These are phyloP conservation scores for Crucihimalaya himalaica DNA, from an alignment of 345 rosid species.

Conservation along the genomic window DNA sequence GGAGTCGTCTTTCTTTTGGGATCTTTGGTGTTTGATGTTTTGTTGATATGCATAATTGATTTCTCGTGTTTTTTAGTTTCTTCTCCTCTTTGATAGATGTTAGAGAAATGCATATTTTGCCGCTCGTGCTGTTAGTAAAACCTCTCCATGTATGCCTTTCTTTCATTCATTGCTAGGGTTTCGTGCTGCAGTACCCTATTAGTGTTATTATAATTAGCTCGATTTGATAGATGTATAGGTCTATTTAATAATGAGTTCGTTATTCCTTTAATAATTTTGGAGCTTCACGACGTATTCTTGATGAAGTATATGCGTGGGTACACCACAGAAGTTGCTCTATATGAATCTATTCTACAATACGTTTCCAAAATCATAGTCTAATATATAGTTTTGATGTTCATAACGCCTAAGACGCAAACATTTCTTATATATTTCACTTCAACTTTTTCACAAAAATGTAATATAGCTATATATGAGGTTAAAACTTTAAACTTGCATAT, in stretches of 20 bases:
- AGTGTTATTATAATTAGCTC: slow-evolving; percentile 5
- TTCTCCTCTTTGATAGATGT: slow-evolving; percentile 20
- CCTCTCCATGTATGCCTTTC: slow-evolving; percentile 25
- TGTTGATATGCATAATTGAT: slow-evolving; percentile 29
- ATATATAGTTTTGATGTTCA: slow-evolving; percentile 2
- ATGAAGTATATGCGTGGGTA: slow-evolving; percentile 12
- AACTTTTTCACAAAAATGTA: not conserved
- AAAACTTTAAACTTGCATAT: slow-evolving; percentile 1
- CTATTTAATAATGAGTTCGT: slow-evolving; percentile 6
- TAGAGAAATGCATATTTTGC: slow-evolving; percentile 29
- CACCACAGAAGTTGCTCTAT: not conserved
- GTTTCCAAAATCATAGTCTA: not conserved
- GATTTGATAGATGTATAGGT: slow-evolving; percentile 7
- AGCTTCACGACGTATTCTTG: slow-evolving; percentile 27
- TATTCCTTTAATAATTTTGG: slow-evolving; percentile 1
- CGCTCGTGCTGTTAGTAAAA: slow-evolving; percentile 5
- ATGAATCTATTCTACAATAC: not conserved
- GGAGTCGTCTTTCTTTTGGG: slow-evolving; percentile 32
- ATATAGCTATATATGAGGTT: not conserved
- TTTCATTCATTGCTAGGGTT: slow-evolving; percentile 34
- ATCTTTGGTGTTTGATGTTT: slow-evolving; percentile 33
- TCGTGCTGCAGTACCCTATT: slow-evolving; percentile 10
- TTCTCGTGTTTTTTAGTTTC: not conserved
- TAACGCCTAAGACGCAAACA: not conserved
- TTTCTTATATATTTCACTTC: slow-evolving; percentile 1